phyloP scores from a whole-genome alignment of 1,284 basidiomycete genomes.

The Malassezia nana region DNA sequence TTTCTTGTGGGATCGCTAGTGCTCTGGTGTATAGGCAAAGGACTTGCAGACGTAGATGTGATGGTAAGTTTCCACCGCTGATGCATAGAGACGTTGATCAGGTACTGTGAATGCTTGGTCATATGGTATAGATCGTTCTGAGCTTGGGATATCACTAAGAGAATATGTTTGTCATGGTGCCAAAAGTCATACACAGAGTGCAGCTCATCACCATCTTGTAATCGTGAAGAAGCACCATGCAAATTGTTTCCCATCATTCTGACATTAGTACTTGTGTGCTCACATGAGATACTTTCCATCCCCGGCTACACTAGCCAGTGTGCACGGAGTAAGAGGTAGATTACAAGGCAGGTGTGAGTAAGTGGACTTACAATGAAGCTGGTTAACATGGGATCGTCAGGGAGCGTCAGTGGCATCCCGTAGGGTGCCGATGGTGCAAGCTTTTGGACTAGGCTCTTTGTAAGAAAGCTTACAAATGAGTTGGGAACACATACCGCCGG shows the following conservation, averaged over 20 bases:
- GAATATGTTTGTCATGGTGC: not conserved
- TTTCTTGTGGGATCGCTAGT: not conserved
- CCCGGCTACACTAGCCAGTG: not conserved
- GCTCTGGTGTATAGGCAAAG: not conserved
- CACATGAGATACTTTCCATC: not conserved
- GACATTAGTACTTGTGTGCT: not conserved
- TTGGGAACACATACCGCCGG: not conserved
- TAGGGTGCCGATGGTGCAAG: not conserved
- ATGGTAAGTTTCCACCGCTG: not conserved
- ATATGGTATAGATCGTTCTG: not conserved
- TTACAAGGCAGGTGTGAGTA: not conserved
- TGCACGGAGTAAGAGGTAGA: not conserved
- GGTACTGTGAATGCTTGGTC: not conserved
- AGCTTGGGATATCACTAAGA: not conserved
- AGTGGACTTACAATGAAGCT: not conserved
- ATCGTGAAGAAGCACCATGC: not conserved
- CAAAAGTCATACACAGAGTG: not conserved
- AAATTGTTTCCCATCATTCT: not conserved
- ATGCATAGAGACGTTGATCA: slow-evolving; percentile 1
- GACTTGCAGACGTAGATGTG: slow-evolving; percentile 3
- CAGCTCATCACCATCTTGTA: not conserved
- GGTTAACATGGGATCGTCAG: not conserved
- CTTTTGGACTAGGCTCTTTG: not conserved
- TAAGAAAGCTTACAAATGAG: not conserved
- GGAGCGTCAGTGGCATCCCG: not conserved